Percentiles rank a stretch among this genome's conserved stretches.
Conservation (phyloP, 495 filamentous ascomycete species). For the Delitschia confertaspora region DNA sequence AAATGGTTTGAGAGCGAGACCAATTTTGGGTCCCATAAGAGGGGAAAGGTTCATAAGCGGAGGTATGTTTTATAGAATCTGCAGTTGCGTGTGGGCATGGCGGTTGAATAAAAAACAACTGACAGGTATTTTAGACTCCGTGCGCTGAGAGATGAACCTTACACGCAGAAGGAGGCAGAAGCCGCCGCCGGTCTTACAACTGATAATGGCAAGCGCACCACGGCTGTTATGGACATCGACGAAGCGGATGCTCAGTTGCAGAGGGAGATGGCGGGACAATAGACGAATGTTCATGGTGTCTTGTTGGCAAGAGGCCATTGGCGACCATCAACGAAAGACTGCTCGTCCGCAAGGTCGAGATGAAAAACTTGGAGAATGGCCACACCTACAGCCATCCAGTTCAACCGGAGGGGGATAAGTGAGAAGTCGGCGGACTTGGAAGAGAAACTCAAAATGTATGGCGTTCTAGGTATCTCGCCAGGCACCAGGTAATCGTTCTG, state of each 20-base stretch:
- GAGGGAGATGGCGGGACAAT: not conserved
- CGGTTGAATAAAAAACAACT: not conserved
- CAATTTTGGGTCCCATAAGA: slow-evolving; percentile 64
- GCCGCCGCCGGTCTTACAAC: slow-evolving; percentile 63
- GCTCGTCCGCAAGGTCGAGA: too few species aligned
- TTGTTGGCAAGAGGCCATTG: too few species aligned
- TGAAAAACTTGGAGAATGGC: too few species aligned
- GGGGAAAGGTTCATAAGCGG: slow-evolving; percentile 87
- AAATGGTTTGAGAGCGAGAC: slow-evolving; percentile 90
- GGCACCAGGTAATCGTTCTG: too few species aligned
- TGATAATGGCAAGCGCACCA: slow-evolving; percentile 48
- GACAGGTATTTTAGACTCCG: slow-evolving; percentile 48
- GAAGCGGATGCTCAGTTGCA: slow-evolving; percentile 9
- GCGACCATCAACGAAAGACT: too few species aligned
- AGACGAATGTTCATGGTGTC: not conserved
- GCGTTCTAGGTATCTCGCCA: too few species aligned
- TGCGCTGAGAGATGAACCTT: slow-evolving; percentile 68
- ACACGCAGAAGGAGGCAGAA: slow-evolving; percentile 77
- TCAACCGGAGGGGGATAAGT: too few species aligned
- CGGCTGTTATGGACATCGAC: slow-evolving; percentile 18
- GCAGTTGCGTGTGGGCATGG: not conserved
- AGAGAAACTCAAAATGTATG: too few species aligned
- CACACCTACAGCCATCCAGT: too few species aligned
- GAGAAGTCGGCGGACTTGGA: too few species aligned
- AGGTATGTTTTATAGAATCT: slow-evolving; percentile 45